Evolutionary conservation across 1,139 yeast genomes (phyloP), one percentile per base, ranked within the genome.

Genomic region (Saccharomyces hybrid): DNA sequence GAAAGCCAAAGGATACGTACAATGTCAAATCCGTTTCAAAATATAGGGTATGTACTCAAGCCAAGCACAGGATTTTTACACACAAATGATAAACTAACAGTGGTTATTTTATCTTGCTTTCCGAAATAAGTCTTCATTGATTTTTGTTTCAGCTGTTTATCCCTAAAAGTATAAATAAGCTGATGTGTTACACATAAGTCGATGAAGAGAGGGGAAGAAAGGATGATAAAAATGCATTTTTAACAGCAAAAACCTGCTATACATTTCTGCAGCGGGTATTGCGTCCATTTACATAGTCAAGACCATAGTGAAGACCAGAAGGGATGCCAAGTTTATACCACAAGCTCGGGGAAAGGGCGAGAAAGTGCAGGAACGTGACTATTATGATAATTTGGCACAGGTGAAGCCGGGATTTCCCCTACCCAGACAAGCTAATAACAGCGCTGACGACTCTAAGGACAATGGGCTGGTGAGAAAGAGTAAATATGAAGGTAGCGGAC

Each of bases 401-500:
- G 71, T 74, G 4, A 71, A 67, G 54, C 78, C 79, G 3, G 79
- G 79, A 3, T 75, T 75, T 57, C 79, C 79, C 1, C 52, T 69
- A 13, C 64, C 65, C 13, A 56, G 57, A 8, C 51, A 56, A 47
- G 25, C 2, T 2, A 13, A 8, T 5, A 16, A 38, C n/a, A 50
- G 51, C 23, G 48, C 51, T 11, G 56, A 51, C 3, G 63, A 61
- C 8, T 62, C 58, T 20, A 49, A 52, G 57, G 46, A 34, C 11
- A 46, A 25, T 7, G 48, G 31, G 41, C 25, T 31, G n/a, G 27
- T 65, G 52, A 70, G 90, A 58, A 81, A 81, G 57, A 80, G 85
- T 54, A 81, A 78, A 61, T 86, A 77, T 64, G 86, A 83, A 59
- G 91, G 89, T 5, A 76, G 84, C 0, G 88, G 88, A 0, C 72